phyloP scores from a whole-genome alignment of 1,139 yeast species.

The Suhomyces panamericanus region DNA sequence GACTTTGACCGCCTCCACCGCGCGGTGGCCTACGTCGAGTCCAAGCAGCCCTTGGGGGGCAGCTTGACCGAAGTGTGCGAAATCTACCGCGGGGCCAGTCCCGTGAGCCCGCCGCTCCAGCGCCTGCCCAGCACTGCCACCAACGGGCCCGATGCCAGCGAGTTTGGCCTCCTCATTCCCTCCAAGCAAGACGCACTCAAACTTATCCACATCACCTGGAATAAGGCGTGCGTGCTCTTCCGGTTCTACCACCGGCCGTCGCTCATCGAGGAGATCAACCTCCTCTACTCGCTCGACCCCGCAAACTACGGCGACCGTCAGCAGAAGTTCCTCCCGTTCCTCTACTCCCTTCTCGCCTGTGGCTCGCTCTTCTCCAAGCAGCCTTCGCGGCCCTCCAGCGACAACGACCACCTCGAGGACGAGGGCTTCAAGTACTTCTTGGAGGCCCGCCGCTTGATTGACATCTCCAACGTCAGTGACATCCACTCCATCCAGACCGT shows the following conservation, averaged over 20 bases:
- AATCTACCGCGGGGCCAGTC: slow-evolving; percentile 26
- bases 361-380: slow-evolving; percentile 67
- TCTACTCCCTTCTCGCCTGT: slow-evolving; percentile 56
- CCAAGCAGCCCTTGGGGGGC: slow-evolving; percentile 16
- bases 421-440: slow-evolving; percentile 83
- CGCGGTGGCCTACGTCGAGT: slow-evolving; percentile 25
- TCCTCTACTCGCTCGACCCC: slow-evolving; percentile 62
- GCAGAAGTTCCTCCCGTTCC: slow-evolving; percentile 72
- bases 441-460: slow-evolving; percentile 77
- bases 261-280: slow-evolving; percentile 56
- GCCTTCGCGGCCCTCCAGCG: slow-evolving; percentile 35
- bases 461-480: slow-evolving; percentile 52
- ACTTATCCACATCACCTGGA: slow-evolving; percentile 77
- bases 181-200: slow-evolving; percentile 70
- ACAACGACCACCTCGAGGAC: slow-evolving; percentile 56
- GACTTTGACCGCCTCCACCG: slow-evolving; percentile 37
- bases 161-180: slow-evolving; percentile 72
- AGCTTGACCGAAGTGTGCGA: slow-evolving; percentile 22
- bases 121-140: slow-evolving; percentile 16
- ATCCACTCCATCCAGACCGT: slow-evolving; percentile 64
- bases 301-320: slow-evolving; percentile 70
- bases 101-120: slow-evolving; percentile 4
- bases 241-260: slow-evolving; percentile 87
- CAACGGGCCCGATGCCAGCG: slow-evolving; percentile 29
- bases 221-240: slow-evolving; percentile 79